Evolutionary conservation across 2,329 filamentous ascomycete species (phyloP), one percentile per base, ranked within the genome.

Genomic region (Esteya vermicola): DNA sequence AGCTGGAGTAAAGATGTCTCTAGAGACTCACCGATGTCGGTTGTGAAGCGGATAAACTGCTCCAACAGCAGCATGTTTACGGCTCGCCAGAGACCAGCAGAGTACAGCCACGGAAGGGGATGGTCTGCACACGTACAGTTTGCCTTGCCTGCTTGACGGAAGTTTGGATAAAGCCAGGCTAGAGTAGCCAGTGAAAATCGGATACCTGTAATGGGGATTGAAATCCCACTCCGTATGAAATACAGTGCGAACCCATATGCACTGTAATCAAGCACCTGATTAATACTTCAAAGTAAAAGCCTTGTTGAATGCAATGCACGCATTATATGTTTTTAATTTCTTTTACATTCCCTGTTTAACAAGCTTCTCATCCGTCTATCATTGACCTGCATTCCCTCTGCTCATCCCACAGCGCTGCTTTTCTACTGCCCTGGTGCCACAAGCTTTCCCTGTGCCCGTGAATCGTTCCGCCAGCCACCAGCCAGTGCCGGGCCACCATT

Each of bases 391-490:
- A n/a, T n/a, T n/a, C n/a, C n/a, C n/a, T n/a, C n/a, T n/a, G n/a
- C n/a, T n/a, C n/a, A 34, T 34, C 10, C 18, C 28, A 31, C 28
- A 31, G 12, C 32, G 12, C 22, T 13, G 9, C 21, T 6, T n/a
- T 3, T 25, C 26, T 47, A 51, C 45, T 50, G 47, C 1, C 91
- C 91, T 32, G 91, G 91, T 40, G 88, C 75, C 56, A 95, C 72
- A 50, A 96, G 67, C 61, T 83, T 79, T 51, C 89, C 91, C 64
- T 89, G 75, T 57, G 77, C 74, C 54, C 63, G 69, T 43, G 85
- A 67, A 58, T 84, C 70, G 47, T 82, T 81, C 48, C 74, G 67
- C 89, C 88, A 95, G 43, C 91, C 91, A 58, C 91, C 91, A 48
- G 85, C 88, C 55, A 88, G 68, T 33, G 85, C 70, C 54, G 76